Evolutionary conservation across 192 early-diverging fungal species (phyloP).

Genomic region (Chytriomyces confervae): DNA sequence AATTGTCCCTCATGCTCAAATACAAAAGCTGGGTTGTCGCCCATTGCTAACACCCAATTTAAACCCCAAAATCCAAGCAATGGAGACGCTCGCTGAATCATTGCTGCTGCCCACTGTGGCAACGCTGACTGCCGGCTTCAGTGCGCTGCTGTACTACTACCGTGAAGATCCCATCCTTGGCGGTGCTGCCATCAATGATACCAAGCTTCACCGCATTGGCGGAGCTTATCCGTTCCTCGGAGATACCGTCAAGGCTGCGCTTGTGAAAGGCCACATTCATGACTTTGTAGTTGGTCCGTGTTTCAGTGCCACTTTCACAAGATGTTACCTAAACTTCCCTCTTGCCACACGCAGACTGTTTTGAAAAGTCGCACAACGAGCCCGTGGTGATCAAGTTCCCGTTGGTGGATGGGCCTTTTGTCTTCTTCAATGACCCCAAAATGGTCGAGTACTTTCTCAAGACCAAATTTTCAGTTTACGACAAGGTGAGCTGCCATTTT

Average conservation of each 20-base stretch:
- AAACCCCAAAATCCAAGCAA: too few relatives aligned
- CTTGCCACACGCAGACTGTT: not conserved
- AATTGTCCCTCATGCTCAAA: too few relatives aligned
- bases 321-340: too few relatives aligned
- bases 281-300: constrained; percentile 12
- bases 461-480: constrained; percentile 48
- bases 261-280: not conserved
- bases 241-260: constrained; percentile 1
- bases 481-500: too few relatives aligned
- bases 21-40: too few relatives aligned
- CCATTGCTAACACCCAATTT: too few relatives aligned
- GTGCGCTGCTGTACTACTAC: not conserved
- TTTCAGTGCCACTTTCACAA: not conserved
- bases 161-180: not conserved
- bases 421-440: constrained; percentile 38
- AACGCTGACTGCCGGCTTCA: not conserved
- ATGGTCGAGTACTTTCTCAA: constrained; percentile 43
- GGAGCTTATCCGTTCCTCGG: constrained; percentile 21
- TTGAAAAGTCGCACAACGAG: not conserved
- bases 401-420: not conserved
- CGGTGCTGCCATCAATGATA: not conserved
- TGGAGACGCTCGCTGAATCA: too few relatives aligned
- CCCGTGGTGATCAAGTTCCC: constrained; percentile 1
- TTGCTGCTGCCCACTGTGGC: not conserved
- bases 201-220: not conserved